phyloP scores from a whole-genome alignment of 2,329 filamentous ascomycete genomes.

The Clonostachys rosea region DNA sequence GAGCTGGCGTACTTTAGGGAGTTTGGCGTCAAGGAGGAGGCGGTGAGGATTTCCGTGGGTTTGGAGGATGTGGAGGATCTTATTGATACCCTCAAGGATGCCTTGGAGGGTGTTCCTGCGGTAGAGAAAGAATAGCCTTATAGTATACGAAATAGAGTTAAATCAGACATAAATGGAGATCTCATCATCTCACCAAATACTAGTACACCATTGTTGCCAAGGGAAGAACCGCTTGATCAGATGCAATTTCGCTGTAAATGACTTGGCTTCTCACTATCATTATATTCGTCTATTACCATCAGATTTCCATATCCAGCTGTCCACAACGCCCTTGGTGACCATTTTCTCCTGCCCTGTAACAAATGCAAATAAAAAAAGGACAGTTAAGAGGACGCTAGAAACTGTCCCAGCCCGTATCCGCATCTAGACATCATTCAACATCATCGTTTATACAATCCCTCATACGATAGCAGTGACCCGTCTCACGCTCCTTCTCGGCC shows the following conservation, averaged over 20 bases:
- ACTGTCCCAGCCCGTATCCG: too few relatives aligned
- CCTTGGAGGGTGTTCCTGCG: conserved; percentile 16
- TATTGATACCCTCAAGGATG: conserved; percentile 28
- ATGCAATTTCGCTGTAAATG: too few relatives aligned
- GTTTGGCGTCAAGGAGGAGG: conserved; percentile 30
- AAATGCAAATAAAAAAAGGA: too few relatives aligned
- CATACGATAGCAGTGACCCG: conserved; percentile 56
- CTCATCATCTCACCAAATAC: too few relatives aligned
- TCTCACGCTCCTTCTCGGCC: conserved; percentile 75
- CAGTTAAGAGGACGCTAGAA: too few relatives aligned
- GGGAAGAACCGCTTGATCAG: too few relatives aligned
- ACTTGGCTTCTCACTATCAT: neutral
- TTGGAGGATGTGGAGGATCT: conserved; percentile 37
- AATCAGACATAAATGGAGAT: neutral
- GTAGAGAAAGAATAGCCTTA: conserved; percentile 1
- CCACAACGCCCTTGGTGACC: too few relatives aligned
- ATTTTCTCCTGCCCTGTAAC: too few relatives aligned
- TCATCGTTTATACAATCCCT: neutral
- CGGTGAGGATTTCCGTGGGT: conserved; percentile 41
- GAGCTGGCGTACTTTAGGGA: conserved; percentile 26
- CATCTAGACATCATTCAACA: too few relatives aligned
- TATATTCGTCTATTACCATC: neutral
- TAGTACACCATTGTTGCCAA: too few relatives aligned
- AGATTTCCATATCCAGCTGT: neutral
- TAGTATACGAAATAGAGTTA: neutral